Conservation (phyloP, 179 eudicot species). For the Amaranthus tricolor region DNA sequence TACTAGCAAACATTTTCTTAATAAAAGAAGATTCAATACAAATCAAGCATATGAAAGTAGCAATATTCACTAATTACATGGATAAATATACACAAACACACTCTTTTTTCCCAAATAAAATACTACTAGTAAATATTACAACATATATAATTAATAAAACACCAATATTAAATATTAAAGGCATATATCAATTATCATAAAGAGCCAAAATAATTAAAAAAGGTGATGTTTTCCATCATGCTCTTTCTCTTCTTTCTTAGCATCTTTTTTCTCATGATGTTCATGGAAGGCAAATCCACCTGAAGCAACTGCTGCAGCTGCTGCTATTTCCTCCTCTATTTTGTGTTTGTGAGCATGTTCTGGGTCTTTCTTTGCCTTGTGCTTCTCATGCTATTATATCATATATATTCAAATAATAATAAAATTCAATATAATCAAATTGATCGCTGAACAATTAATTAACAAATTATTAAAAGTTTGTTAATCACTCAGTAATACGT, state of each 20-base stretch:
- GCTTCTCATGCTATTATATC: conserved; percentile 32
- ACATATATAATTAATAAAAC: too few species aligned
- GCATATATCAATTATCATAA: too few species aligned
- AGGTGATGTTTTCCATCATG: conserved; percentile 30
- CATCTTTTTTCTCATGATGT: conserved; percentile 36
- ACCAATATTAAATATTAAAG: too few species aligned
- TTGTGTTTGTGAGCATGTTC: conserved; percentile 38
- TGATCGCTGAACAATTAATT: too few species aligned
- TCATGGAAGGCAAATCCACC: conserved; percentile 39
- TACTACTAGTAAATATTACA: not conserved
- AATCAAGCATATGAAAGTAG: not conserved
- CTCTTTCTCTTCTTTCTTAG: conserved; percentile 29
- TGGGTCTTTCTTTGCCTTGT: conserved; percentile 33
- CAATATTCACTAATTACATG: too few species aligned
- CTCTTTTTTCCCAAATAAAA: not conserved
- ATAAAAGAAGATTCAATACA: not conserved
- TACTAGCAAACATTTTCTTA: not conserved
- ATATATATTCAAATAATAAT: not conserved
- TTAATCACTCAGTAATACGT: too few species aligned
- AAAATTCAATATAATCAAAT: too few species aligned
- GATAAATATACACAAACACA: not conserved
- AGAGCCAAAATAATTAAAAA: not conserved
- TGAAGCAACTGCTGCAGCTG: conserved; percentile 18
- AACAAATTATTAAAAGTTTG: too few species aligned
- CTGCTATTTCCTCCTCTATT: conserved; percentile 32